Percentiles rank a stretch among this genome's conserved stretches.
phyloP scores from a whole-genome alignment of 1,284 basidiomycete genomes.

The Microbotryum silenes-acaulis region DNA sequence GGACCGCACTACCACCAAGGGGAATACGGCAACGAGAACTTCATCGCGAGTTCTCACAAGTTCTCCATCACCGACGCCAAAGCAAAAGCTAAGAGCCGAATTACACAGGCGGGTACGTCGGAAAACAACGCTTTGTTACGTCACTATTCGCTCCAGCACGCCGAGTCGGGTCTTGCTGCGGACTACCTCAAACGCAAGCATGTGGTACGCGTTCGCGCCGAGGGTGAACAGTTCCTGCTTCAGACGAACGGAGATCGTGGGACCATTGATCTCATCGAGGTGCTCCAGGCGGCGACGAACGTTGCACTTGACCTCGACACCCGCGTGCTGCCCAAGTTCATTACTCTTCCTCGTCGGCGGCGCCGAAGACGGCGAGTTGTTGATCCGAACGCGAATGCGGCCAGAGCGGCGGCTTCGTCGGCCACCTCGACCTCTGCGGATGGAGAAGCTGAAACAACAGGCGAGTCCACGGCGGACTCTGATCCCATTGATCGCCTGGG shows the following conservation, averaged over 20 bases:
- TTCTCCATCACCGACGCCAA: slow-evolving; percentile 22
- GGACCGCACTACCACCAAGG: slow-evolving; percentile 36
- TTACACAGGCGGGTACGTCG: slow-evolving; percentile 24
- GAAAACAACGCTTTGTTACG: slow-evolving; percentile 43
- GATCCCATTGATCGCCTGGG: not conserved
- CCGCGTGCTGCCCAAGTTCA: slow-evolving; percentile 75
- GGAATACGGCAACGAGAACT: slow-evolving; percentile 31
- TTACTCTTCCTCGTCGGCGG: slow-evolving; percentile 46
- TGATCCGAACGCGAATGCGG: slow-evolving; percentile 11
- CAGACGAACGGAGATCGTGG: slow-evolving; percentile 78
- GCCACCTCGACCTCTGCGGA: no score
- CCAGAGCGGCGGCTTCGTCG: slow-evolving; percentile 8
- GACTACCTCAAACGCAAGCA: slow-evolving; percentile 92
- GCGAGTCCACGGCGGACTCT: no score
- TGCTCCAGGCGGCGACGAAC: slow-evolving; percentile 84
- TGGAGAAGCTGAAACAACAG: no score
- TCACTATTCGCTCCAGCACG: slow-evolving; percentile 76
- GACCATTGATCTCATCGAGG: slow-evolving; percentile 96
- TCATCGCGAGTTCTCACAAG: not conserved
- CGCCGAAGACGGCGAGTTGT: slow-evolving; percentile 38
- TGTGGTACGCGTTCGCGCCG: slow-evolving; percentile 84
- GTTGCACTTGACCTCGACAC: slow-evolving; percentile 85
- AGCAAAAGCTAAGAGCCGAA: slow-evolving; percentile 24
- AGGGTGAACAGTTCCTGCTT: slow-evolving; percentile 93
- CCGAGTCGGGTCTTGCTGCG: slow-evolving; percentile 79